phyloP scores from a whole-genome alignment of 2,329 filamentous ascomycete genomes.

The Penicillium palitans region DNA sequence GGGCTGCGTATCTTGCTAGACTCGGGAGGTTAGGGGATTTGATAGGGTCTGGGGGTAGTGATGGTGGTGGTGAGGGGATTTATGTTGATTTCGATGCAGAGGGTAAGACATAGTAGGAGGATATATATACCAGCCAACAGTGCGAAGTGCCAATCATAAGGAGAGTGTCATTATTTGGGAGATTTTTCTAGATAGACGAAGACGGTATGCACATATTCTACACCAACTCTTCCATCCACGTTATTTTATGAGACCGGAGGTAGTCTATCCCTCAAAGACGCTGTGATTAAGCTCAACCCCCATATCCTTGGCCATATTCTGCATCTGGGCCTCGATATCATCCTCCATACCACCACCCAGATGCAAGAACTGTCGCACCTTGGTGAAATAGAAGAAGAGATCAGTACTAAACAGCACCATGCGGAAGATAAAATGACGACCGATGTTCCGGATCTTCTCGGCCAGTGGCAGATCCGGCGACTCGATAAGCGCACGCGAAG shows the following conservation, averaged over 20 bases:
- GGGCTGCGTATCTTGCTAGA: conserved; percentile 45
- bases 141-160: neutral
- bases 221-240: neutral
- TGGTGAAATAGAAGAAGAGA: conserved; percentile 78
- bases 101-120: neutral
- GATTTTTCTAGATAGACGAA: conserved; percentile 9
- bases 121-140: neutral
- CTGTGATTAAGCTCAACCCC: conserved; percentile 87
- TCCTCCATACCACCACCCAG: conserved; percentile 88
- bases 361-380: conserved; percentile 73
- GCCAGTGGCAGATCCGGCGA: conserved; percentile 62
- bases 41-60: neutral
- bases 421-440: conserved; percentile 79
- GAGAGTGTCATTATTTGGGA: conserved; percentile 1
- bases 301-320: conserved; percentile 82
- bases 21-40: conserved; percentile 23
- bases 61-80: neutral
- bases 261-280: conserved; percentile 74
- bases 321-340: conserved; percentile 86
- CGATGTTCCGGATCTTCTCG: conserved; percentile 68
- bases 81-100: neutral
- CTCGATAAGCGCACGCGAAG: conserved; percentile 77
- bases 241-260: neutral
- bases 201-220: conserved; percentile 10
- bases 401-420: conserved; percentile 74